These are phyloP conservation scores for Knoxdaviesia proteae DNA, from an alignment of 2,329 filamentous ascomycete species.

Conservation along the genomic window DNA sequence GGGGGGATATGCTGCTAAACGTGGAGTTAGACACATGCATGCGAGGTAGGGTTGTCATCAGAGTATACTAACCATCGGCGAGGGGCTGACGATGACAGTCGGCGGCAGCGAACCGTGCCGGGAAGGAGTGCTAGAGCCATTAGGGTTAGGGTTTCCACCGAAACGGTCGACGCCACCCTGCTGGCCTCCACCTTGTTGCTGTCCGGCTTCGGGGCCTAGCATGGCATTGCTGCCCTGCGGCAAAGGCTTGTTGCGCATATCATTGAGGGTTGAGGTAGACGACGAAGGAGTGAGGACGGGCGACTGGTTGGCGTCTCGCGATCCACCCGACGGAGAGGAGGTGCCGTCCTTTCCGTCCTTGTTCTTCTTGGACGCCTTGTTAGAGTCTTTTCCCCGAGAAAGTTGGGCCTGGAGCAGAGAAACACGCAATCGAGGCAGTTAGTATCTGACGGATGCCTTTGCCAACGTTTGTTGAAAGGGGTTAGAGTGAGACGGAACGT, in stretches of 20 bases:
- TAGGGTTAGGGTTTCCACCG: slow-evolving; percentile 9
- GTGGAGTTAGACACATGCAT: neutral
- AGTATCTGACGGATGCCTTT: neutral
- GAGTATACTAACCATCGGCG: slow-evolving; percentile 43
- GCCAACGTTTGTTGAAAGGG: slow-evolving; percentile 10
- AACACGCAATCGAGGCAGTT: too few species aligned
- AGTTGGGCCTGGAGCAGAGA: slow-evolving; percentile 47
- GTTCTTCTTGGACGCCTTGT: slow-evolving; percentile 64
- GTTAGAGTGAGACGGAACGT: slow-evolving; percentile 22
- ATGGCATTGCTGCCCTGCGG: slow-evolving; percentile 13
- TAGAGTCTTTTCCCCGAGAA: slow-evolving; percentile 70
- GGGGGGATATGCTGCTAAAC: slow-evolving; percentile 59
- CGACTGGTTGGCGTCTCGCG: slow-evolving; percentile 37
- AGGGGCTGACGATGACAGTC: slow-evolving; percentile 86
- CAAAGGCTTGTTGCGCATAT: slow-evolving; percentile 64
- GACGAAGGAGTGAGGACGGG: slow-evolving; percentile 62
- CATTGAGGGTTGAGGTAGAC: slow-evolving; percentile 70
- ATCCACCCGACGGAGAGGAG: slow-evolving; percentile 49
- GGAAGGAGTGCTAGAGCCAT: slow-evolving; percentile 36
- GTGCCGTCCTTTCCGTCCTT: slow-evolving; percentile 57
- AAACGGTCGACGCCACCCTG: slow-evolving; percentile 20
- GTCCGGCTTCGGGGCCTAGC: too few species aligned
- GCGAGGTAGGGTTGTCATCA: slow-evolving; percentile 18
- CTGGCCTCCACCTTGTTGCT: slow-evolving; percentile 9
- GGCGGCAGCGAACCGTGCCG: slow-evolving; percentile 50